A percentile compares a stretch with the other conserved stretches of the same genome.
These are phyloP conservation scores for Wickerhamiella azymoides DNA, from an alignment of 805 yeast genomes.

Conservation along the genomic window DNA sequence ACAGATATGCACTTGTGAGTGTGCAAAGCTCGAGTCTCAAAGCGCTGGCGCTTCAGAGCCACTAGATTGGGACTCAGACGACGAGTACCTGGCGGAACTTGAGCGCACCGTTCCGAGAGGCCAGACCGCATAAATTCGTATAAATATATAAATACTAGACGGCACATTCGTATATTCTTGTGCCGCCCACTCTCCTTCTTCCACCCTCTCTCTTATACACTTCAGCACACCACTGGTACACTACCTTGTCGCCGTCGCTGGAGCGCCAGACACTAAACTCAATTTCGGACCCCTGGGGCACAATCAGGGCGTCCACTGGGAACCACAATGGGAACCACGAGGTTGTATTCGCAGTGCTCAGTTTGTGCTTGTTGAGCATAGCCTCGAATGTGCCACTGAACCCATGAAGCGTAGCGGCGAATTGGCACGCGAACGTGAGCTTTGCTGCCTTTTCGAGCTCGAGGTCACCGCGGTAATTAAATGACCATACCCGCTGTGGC, in stretches of 20 bases:
- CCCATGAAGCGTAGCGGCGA: conserved; percentile 53
- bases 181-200: not conserved
- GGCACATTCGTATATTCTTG: not conserved
- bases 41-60: too few species aligned
- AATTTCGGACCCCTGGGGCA: conserved; percentile 42
- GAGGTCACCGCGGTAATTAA: conserved; percentile 38
- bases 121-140: not conserved
- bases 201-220: conserved; percentile 1
- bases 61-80: too few species aligned
- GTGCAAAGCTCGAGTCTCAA: too few species aligned
- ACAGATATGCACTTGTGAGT: too few species aligned
- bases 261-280: conserved; percentile 40
- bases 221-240: conserved; percentile 49
- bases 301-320: conserved; percentile 42
- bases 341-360: conserved; percentile 39
- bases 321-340: conserved; percentile 63
- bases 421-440: conserved; percentile 32
- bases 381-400: conserved; percentile 65
- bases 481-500: conserved; percentile 46
- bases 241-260: conserved; percentile 29
- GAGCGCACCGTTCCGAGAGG: too few species aligned
- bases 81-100: too few species aligned
- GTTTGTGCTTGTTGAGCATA: conserved; percentile 38
- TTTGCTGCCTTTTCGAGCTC: conserved; percentile 16
- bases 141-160: not conserved